Conservation (phyloP, 2,329 filamentous ascomycete genomes). For the Triangularia setosa region DNA sequence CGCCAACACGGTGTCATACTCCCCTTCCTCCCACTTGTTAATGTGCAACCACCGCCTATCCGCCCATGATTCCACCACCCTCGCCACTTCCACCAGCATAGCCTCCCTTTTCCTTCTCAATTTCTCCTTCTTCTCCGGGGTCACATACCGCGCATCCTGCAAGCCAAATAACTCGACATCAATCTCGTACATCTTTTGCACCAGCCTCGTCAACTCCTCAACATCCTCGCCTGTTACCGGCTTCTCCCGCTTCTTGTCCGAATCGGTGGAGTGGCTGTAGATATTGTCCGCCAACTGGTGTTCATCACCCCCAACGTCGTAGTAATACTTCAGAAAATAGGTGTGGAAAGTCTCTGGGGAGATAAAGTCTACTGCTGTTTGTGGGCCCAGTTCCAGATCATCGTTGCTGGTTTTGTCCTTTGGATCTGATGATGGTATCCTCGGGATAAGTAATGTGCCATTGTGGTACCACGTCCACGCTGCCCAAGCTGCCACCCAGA, state of each 20-base stretch:
- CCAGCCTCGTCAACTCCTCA: not conserved
- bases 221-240: not conserved
- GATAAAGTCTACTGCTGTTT: not conserved
- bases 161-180: not conserved
- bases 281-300: not conserved
- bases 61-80: not conserved
- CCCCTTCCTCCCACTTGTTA: not conserved
- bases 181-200: slow-evolving; percentile 2
- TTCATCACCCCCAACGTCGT: not conserved
- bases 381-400: not conserved
- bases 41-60: not conserved
- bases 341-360: not conserved
- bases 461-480: not conserved
- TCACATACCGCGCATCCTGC: not conserved
- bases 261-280: not conserved
- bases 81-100: not conserved
- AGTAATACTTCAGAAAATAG: not conserved
- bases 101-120: not conserved
- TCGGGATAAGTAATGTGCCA: not conserved
- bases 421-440: not conserved
- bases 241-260: not conserved
- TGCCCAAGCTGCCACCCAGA: not conserved
- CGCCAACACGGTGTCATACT: not conserved
- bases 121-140: not conserved
- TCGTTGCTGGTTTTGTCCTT: not conserved